Evolutionary conservation across 2,329 filamentous ascomycete genomes (phyloP).

Genomic region (Neocucurbitaria cava): DNA sequence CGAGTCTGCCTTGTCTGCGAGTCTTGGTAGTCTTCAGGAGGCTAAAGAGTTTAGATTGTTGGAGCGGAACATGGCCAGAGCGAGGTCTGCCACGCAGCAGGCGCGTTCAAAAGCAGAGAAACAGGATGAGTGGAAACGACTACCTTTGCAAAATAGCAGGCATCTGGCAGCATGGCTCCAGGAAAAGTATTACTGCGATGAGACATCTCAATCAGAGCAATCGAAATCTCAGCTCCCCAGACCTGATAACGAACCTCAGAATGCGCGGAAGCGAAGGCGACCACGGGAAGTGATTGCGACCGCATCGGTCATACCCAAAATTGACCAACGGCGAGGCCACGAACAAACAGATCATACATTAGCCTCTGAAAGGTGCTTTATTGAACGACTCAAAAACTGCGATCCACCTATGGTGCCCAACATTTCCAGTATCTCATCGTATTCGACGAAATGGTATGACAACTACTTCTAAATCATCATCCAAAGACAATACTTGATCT

Average conservation of each 20-base stretch:
- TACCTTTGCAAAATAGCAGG: constrained; percentile 24
- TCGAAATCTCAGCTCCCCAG: not conserved
- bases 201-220: constrained; percentile 4
- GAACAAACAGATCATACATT: not conserved
- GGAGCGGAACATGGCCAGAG: not conserved
- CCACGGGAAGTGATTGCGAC: not conserved
- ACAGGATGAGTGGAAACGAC: constrained; percentile 32
- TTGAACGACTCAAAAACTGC: constrained; percentile 3
- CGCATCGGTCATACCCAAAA: not conserved
- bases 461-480: constrained; percentile 7
- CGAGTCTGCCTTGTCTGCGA: constrained; percentile 27
- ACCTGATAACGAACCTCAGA: not conserved
- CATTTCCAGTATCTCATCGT: not conserved
- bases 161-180: constrained; percentile 30
- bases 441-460: constrained; percentile 1
- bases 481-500: not conserved
- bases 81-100: not conserved
- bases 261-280: not conserved
- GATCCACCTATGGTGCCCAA: constrained; percentile 4
- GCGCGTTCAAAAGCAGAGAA: constrained; percentile 31
- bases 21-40: constrained; percentile 18
- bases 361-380: not conserved
- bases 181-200: constrained; percentile 14
- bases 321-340: not conserved
- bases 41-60: constrained; percentile 1